Base-by-base conservation (phyloP, 2,329 filamentous ascomycete species). In the Amesomyces nigricolor region DNA sequence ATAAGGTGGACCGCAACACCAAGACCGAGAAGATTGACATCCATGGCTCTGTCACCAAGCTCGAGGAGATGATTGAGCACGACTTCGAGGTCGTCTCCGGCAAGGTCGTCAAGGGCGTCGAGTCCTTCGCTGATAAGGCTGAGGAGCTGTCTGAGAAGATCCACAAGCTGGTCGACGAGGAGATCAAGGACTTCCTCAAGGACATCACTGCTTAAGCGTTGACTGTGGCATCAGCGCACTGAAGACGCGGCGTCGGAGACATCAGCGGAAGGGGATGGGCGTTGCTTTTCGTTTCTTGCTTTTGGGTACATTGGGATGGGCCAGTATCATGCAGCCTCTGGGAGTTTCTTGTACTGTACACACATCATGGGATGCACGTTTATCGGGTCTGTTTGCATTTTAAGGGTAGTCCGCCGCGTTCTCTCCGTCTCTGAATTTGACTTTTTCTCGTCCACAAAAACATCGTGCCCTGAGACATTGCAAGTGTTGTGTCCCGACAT, bases 101-200 rank as follows among this genome's bases (percentile, higher is more conserved):
- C 66, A 77, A 82, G 71, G 72, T 84, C 51, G 72, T 77, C 61
- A 76, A 80, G 69, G 76, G 75, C 43, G 75, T 77, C 60, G 77
- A 81, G 66, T 68, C 74, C 30, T 67, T 82, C 58, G 72, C 76
- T 53, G 72, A 70, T 65, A 81, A 84, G 76, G 79, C 79, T 19
- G 78, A 82, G 72, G 78, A 83, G 75, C 70, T 86, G 60, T 78
- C 80, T 60, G 75, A 81, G 73, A 83, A 83, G 78, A 79, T 86
- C 62, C 78, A 83, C 65, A 73, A 82, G 60, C 68, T 83, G 37
- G 78, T 86, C 50, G 79, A 85, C 22, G 75, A 81, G 70, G 80
- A 85, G 74, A 72, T 85, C 45, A 72, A 79, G 70, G 75, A 80
- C 66, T 81, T 86, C 66, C 72, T 83, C 53, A 74, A 79, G 64